Conservation (phyloP, 805 yeast genomes). For the Barnettozyma sucrosica region DNA sequence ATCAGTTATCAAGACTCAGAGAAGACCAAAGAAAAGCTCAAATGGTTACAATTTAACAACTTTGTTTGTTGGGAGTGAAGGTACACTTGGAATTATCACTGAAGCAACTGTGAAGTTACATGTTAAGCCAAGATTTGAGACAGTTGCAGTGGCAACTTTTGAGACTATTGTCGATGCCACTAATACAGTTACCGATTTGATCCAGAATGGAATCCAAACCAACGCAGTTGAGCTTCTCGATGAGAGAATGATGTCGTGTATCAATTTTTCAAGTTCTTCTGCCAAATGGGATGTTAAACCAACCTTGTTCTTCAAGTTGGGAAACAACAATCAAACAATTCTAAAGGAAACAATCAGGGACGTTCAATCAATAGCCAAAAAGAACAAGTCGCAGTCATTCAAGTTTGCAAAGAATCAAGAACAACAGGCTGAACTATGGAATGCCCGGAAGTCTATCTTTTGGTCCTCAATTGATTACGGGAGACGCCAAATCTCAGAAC, state of each 20-base stretch:
- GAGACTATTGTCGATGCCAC: slow-evolving; percentile 67
- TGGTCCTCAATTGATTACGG: slow-evolving; percentile 68
- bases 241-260: slow-evolving; percentile 59
- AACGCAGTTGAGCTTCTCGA: slow-evolving; percentile 73
- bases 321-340: slow-evolving; percentile 36
- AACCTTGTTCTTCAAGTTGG: slow-evolving; percentile 57
- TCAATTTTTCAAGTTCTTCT: slow-evolving; percentile 51
- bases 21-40: slow-evolving; percentile 66
- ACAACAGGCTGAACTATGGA: slow-evolving; percentile 61
- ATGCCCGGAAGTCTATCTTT: slow-evolving; percentile 63
- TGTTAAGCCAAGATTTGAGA: slow-evolving; percentile 56
- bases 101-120: slow-evolving; percentile 69
- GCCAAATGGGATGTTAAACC: slow-evolving; percentile 49
- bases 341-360: slow-evolving; percentile 38
- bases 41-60: slow-evolving; percentile 75
- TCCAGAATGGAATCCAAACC: slow-evolving; percentile 54
- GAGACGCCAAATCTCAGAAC: slow-evolving; percentile 34
- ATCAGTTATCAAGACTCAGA: slow-evolving; percentile 61
- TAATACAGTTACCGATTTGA: slow-evolving; percentile 52
- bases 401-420: slow-evolving; percentile 52
- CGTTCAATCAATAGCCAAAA: slow-evolving; percentile 42
- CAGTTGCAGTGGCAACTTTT: slow-evolving; percentile 65
- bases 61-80: slow-evolving; percentile 68
- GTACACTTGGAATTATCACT: slow-evolving; percentile 70
- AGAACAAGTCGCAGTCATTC: slow-evolving; percentile 46